A percentile compares a stretch with the other conserved stretches of the same genome.
Evolutionary conservation across 2,329 filamentous ascomycete genomes (phyloP).

Genomic region (Hypoxylon sp.): DNA sequence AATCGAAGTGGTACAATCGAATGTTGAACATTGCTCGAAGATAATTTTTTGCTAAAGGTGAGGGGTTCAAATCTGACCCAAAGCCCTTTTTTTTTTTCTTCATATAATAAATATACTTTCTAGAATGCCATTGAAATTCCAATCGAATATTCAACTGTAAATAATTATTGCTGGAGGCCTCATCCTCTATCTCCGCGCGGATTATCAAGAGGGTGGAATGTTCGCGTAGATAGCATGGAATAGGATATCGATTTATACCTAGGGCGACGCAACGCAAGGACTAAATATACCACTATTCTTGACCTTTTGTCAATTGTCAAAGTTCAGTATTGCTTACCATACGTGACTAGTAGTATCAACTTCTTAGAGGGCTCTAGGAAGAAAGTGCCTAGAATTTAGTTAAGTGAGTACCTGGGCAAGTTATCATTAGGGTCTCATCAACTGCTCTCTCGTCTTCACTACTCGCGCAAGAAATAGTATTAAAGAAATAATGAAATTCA

Average conservation of each 20-base stretch:
- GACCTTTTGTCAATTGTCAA: not conserved
- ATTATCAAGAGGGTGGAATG: not conserved
- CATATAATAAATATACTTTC: not conserved
- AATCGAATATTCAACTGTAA: not conserved
- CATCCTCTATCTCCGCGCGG: too few species aligned
- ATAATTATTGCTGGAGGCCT: not conserved
- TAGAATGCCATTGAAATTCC: not conserved
- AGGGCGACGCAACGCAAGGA: too few species aligned
- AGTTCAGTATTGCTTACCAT: not conserved
- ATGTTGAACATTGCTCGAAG: not conserved
- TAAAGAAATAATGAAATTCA: conserved; percentile 18
- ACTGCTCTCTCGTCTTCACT: not conserved
- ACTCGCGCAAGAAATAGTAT: conserved; percentile 4
- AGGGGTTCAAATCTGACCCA: not conserved
- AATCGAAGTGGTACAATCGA: not conserved
- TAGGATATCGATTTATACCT: too few species aligned
- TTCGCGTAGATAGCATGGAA: not conserved
- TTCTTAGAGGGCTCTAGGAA: not conserved
- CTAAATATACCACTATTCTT: too few species aligned
- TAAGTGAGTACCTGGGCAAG: not conserved
- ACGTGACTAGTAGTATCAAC: not conserved
- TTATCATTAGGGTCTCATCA: not conserved
- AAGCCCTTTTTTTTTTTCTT: not conserved
- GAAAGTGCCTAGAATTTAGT: not conserved
- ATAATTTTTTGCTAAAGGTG: not conserved